phyloP scores from a whole-genome alignment of 306 rosid genomes.

The Prunus persica region DNA sequence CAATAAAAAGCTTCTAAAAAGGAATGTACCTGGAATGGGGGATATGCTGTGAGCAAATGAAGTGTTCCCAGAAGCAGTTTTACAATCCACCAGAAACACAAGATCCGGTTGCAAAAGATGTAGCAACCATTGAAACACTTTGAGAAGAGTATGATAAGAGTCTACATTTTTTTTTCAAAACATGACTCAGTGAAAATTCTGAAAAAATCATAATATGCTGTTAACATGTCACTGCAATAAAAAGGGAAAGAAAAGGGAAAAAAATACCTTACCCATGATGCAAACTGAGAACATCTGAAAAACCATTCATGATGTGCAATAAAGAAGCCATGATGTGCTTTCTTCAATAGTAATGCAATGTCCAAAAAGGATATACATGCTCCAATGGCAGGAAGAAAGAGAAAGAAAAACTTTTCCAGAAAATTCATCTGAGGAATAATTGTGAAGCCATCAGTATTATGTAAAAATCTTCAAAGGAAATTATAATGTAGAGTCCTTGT shows the following conservation, averaged over 20 bases:
- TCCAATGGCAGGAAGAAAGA: slow-evolving; percentile 61
- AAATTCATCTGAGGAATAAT: slow-evolving; percentile 38
- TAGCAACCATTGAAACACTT: slow-evolving; percentile 37
- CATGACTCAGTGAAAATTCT: slow-evolving; percentile 18
- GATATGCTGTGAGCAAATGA: slow-evolving; percentile 42
- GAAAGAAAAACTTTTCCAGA: slow-evolving; percentile 45
- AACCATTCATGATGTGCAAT: slow-evolving; percentile 63
- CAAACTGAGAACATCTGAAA: slow-evolving; percentile 61
- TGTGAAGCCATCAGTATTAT: slow-evolving; percentile 27
- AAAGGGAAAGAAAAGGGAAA: not conserved
- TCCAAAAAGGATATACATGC: slow-evolving; percentile 58
- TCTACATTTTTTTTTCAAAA: slow-evolving; percentile 40
- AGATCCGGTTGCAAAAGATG: slow-evolving; percentile 38
- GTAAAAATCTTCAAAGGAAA: no score
- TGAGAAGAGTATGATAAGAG: slow-evolving; percentile 51
- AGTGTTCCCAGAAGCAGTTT: slow-evolving; percentile 50
- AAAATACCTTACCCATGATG: slow-evolving; percentile 68
- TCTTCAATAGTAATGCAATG: slow-evolving; percentile 50
- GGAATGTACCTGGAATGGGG: slow-evolving; percentile 51
- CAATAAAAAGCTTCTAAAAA: slow-evolving; percentile 13
- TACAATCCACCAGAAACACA: slow-evolving; percentile 84
- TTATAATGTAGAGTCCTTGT: no score
- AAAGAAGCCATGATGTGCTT: slow-evolving; percentile 36
- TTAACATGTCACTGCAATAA: slow-evolving; percentile 7
- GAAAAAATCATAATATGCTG: slow-evolving; percentile 4